These are phyloP conservation scores for Pyrrhoderma lamaoense DNA, from an alignment of 1,284 basidiomycete species.

Conservation along the genomic window DNA sequence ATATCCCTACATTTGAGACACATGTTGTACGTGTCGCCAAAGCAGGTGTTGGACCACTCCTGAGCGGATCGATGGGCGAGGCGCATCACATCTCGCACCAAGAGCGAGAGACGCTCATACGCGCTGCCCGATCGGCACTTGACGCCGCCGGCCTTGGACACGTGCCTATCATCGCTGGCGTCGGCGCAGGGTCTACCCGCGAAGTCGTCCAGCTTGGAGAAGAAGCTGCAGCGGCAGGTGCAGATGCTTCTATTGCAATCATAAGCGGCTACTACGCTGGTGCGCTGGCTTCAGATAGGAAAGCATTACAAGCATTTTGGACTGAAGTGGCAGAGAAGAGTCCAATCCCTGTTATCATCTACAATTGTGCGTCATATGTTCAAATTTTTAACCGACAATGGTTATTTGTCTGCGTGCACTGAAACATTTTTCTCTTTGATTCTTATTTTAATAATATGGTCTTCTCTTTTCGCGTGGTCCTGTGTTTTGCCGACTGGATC, in stretches of 20 bases:
- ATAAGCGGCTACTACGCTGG: constrained; percentile 82
- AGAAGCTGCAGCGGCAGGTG: constrained; percentile 74
- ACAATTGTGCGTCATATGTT: constrained; percentile 63
- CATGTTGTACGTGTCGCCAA: constrained; percentile 67
- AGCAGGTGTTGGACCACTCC: constrained; percentile 69
- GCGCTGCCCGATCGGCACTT: constrained; percentile 62
- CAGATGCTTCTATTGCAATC: constrained; percentile 82
- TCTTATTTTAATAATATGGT: constrained; percentile 16
- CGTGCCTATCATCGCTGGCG: constrained; percentile 75
- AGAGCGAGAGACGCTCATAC: constrained; percentile 68
- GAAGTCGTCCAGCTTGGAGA: constrained; percentile 70
- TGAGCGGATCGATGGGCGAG: constrained; percentile 82
- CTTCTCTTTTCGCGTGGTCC: too few species aligned
- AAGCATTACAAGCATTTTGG: constrained; percentile 75
- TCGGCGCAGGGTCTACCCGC: constrained; percentile 74
- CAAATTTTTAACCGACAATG: constrained; percentile 10
- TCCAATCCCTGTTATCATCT: constrained; percentile 83
- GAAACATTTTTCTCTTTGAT: not conserved
- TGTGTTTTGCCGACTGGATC: too few species aligned
- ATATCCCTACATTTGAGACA: constrained; percentile 63
- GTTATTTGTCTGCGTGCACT: not conserved
- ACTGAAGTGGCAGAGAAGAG: constrained; percentile 68
- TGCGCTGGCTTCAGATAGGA: constrained; percentile 49
- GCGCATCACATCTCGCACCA: constrained; percentile 71
- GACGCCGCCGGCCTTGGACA: constrained; percentile 54